phyloP scores from a whole-genome alignment of 2,329 filamentous ascomycete genomes.

The Aotearoamyces nothofagi region DNA sequence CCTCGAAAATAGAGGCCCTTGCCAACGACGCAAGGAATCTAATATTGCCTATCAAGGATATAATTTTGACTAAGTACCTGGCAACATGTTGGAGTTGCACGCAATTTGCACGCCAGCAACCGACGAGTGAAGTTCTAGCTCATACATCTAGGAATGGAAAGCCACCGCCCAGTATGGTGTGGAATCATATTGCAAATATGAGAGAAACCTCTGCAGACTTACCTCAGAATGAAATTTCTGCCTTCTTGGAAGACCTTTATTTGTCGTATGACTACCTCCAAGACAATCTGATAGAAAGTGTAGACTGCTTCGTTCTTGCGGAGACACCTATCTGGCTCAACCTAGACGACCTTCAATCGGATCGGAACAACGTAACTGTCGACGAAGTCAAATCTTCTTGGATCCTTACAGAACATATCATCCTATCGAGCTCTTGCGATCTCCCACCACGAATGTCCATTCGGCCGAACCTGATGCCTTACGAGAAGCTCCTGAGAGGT shows the following conservation, averaged over 20 bases:
- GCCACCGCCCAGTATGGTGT: too few relatives aligned
- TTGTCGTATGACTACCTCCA: slow-evolving; percentile 12
- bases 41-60: too few relatives aligned
- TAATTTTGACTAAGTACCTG: too few relatives aligned
- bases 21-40: too few relatives aligned
- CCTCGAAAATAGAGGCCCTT: too few relatives aligned
- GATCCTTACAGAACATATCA: slow-evolving; percentile 8
- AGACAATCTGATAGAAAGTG: slow-evolving; percentile 5
- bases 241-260: slow-evolving; percentile 9
- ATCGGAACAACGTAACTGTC: slow-evolving; percentile 1
- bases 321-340: slow-evolving; percentile 11
- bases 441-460: slow-evolving; percentile 10
- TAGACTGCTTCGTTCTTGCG: slow-evolving; percentile 2
- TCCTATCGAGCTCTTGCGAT: slow-evolving; percentile 13
- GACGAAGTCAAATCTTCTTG: slow-evolving; percentile 9
- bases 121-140: too few relatives aligned
- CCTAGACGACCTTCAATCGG: slow-evolving; percentile 3
- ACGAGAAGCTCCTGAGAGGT: slow-evolving; percentile 9
- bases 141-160: too few relatives aligned
- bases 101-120: too few relatives aligned
- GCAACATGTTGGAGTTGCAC: too few relatives aligned
- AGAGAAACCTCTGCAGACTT: slow-evolving; percentile 10
- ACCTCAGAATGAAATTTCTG: slow-evolving; percentile 7
- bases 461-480: slow-evolving; percentile 8
- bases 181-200: too few relatives aligned